These are phyloP conservation scores for Blastocystis sp. DNA, from an alignment of 352 stramenopile species.

Conservation along the genomic window DNA sequence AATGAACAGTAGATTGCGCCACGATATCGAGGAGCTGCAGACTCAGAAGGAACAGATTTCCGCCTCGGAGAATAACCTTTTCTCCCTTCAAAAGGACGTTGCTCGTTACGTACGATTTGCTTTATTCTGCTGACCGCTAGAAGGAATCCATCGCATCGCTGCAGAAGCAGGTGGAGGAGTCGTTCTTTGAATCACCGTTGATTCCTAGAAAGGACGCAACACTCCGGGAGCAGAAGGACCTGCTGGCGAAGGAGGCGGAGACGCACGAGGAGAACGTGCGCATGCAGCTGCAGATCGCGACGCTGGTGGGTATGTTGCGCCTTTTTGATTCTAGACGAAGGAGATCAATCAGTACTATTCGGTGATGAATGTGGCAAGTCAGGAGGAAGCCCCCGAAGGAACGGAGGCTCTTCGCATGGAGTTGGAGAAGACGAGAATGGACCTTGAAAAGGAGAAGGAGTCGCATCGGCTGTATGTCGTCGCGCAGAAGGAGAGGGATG, in stretches of 20 bases:
- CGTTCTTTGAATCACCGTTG: neutral
- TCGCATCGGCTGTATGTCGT: neutral
- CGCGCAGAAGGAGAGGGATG: neutral
- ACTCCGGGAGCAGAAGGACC: neutral
- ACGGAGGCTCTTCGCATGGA: neutral
- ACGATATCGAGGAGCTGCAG: conserved; percentile 17
- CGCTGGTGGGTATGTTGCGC: neutral
- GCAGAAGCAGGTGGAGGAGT: conserved; percentile 12
- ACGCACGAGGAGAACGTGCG: conserved; percentile 52
- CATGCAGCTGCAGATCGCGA: conserved; percentile 47
- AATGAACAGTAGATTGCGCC: conserved; percentile 19
- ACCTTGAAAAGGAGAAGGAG: neutral
- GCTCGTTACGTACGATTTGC: neutral
- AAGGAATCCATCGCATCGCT: conserved; percentile 3
- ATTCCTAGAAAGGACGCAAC: neutral
- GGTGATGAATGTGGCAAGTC: neutral
- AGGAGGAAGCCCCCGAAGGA: neutral
- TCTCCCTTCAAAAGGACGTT: conserved; percentile 13
- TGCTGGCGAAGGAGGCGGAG: neutral
- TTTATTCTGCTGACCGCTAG: neutral
- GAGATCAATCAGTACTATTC: conserved; percentile 53
- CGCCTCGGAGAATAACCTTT: neutral
- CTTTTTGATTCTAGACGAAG: conserved; percentile 19
- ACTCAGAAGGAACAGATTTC: neutral
- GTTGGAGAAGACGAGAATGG: neutral